Percentiles rank a stretch among this genome's conserved stretches.
Conservation (phyloP, 768 basidiomycete species). For the Hebeloma cylindrosporum region DNA sequence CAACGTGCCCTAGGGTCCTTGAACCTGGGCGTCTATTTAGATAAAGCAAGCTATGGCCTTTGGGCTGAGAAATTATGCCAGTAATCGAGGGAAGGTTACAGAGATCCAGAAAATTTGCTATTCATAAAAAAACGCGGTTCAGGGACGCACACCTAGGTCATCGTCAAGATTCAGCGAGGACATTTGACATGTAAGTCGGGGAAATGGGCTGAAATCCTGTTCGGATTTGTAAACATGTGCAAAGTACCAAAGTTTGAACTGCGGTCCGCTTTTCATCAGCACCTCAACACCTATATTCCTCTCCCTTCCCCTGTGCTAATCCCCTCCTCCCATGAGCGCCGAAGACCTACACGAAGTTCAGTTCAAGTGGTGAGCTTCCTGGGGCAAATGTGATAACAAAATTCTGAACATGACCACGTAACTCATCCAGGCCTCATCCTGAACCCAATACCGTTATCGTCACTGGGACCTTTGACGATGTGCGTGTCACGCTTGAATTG, state of each 20-base stretch:
- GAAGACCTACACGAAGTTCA: conserved; percentile 48
- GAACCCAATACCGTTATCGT: conserved; percentile 60
- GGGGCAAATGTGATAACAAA: no score
- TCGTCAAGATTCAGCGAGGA: not conserved
- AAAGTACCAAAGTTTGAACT: conserved; percentile 24
- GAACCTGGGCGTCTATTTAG: no score
- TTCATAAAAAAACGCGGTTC: no score
- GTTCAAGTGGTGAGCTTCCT: conserved; percentile 57
- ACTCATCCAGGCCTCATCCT: conserved; percentile 52
- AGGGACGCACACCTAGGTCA: conserved; percentile 1
- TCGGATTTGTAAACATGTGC: conserved; percentile 31
- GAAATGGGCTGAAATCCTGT: conserved; percentile 1
- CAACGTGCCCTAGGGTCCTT: no score
- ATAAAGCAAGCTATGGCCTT: no score
- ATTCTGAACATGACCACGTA: no score
- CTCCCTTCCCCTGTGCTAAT: conserved; percentile 8
- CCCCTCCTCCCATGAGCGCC: conserved; percentile 23
- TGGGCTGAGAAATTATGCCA: no score
- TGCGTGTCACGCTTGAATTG: conserved; percentile 33
- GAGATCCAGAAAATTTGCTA: no score
- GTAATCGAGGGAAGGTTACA: no score
- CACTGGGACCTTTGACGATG: conserved; percentile 80
- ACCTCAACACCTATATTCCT: conserved; percentile 11
- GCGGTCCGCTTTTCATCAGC: conserved; percentile 11
- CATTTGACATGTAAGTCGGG: not conserved